Evolutionary conservation across 108 stramenopile genomes (phyloP), one percentile per base, ranked within the genome.

Genomic region (Conticribra weissflogii): DNA sequence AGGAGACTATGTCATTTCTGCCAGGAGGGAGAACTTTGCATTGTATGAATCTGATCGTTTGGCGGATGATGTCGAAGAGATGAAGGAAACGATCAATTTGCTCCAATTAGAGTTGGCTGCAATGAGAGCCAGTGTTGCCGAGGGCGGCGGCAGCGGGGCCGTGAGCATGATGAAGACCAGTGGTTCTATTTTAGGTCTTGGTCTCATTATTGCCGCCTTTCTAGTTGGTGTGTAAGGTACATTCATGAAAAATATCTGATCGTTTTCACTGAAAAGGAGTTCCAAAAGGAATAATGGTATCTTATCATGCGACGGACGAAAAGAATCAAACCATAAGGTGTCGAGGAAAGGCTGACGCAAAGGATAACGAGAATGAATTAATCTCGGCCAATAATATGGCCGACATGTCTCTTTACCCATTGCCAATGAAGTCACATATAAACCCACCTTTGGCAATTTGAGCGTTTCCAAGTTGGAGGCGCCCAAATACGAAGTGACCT

Each of bases 1-100:
- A 63, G 51, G 68, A 9, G 65, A 73, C 58, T 68, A 46, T 51
- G 74, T 81, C 68, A 75, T 81, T 25, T 70, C 68, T 49, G 41
- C 33, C 16, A 70, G 67, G 23, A 53, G 79, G 2, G 32, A 71
- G 44, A 44, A 36, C 21, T 81, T 75, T 60, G 41, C 50, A 0
- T 41, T 71, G 49, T 76, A 81, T 55, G 72, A 74, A 51, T 30
- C 59, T 8, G 71, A 68, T 56, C 70, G 63, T 31, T 3, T 72
- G 30, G 61, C 70, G 15, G 76, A 71, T 47, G 76, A 71, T 31
- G 57, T 77, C 0, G 41, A 15, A 2, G 65, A 33, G 19, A 45
- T 77, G 76, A 28, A 54, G 29, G 69, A 63, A 54, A 49, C 60
- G 9, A 57, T 74, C 0, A 63, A 65, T 60, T 25, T 31, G 36